Evolutionary conservation across 139 green algal species (phyloP), one percentile per base, ranked within the genome.

Genomic region (Marvania coccoides): DNA sequence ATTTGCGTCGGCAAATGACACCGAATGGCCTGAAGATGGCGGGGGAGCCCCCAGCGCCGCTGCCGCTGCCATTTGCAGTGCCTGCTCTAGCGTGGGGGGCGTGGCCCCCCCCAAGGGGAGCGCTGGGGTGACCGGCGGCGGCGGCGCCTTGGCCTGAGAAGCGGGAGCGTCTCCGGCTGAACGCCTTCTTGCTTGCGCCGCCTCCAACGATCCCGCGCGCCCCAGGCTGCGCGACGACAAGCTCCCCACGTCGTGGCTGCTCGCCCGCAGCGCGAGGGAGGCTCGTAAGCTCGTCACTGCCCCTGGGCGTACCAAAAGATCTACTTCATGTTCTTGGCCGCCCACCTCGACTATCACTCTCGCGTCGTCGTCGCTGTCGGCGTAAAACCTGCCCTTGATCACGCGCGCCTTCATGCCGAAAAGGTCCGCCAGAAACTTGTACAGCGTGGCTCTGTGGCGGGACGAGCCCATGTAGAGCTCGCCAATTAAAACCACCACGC

Each of bases 361-460:
- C 1, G 58, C 35, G 0, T 14, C 8, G 37, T 69, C 34, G 2
- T n/a, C 28, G 15, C 13, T 0, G 47, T 28, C 15, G 9, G 10
- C 5, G 48, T 40, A 42, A 4, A 61, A 58, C 30, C 48, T 23
- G 12, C 85, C 84, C 13, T 76, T 75, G 13, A 86, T 48, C 14
- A 95, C 31, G 19, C 67, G 68, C 74, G 85, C 89, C 1, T 47
- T 67, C 57, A 94, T 37, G 19, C 79, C 70, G 28, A 85, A 63
- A 8, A 72, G 69, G 56, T 90, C 86, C 2, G 81, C 83, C 6
- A 96, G 72, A n/a, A 76, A 56, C 74, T 97, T 97, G 80, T 91
- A 97, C 36, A 95, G 77, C 64, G 95, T 73, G 23, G 85, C 85
- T 8, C 90, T 67, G 69, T 97, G 90, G 6, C 88, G 61, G 8